Evolutionary conservation across 176 grass and related monocot species (phyloP).

Genomic region (Rhipidocladum racemiflorum): DNA sequence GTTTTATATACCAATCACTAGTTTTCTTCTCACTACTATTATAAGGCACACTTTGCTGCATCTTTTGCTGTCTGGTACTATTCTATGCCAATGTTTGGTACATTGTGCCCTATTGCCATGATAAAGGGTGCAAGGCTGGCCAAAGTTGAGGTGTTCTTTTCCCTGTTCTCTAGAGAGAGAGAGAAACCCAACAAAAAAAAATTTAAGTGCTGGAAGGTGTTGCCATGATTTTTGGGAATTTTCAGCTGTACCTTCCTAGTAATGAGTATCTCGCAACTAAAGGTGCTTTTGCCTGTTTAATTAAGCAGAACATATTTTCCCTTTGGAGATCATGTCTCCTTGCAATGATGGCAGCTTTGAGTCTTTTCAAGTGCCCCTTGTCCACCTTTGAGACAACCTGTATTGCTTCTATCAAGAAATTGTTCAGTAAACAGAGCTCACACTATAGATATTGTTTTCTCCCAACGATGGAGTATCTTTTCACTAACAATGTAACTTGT

Average conservation of each 20-base stretch:
- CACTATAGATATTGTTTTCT: constrained; percentile 25
- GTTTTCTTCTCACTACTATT: constrained; percentile 33
- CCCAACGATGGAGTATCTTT: constrained; percentile 27
- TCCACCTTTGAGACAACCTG: constrained; percentile 39
- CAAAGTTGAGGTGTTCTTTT: constrained; percentile 47
- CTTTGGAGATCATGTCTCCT: constrained; percentile 64
- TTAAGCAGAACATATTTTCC: constrained; percentile 54
- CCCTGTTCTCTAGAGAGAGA: constrained; percentile 29
- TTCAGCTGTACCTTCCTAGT: constrained; percentile 49
- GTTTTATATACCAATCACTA: constrained; percentile 40
- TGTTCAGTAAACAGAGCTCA: constrained; percentile 20
- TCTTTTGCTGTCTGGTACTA: constrained; percentile 46
- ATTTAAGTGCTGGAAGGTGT: constrained; percentile 44
- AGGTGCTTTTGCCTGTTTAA: constrained; percentile 48
- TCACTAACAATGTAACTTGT: constrained; percentile 29
- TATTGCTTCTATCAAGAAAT: constrained; percentile 42
- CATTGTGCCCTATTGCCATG: constrained; percentile 45
- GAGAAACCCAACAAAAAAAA: neutral
- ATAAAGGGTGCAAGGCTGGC: constrained; percentile 50
- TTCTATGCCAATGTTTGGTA: constrained; percentile 44
- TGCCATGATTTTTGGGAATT: constrained; percentile 55
- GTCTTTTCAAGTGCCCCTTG: constrained; percentile 43
- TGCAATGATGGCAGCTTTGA: constrained; percentile 50
- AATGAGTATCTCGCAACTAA: constrained; percentile 49
- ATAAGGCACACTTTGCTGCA: constrained; percentile 48